Percentiles rank a stretch among this genome's conserved stretches.
Conservation (phyloP, 1,284 basidiomycete genomes). For the Puccinia polysora region DNA sequence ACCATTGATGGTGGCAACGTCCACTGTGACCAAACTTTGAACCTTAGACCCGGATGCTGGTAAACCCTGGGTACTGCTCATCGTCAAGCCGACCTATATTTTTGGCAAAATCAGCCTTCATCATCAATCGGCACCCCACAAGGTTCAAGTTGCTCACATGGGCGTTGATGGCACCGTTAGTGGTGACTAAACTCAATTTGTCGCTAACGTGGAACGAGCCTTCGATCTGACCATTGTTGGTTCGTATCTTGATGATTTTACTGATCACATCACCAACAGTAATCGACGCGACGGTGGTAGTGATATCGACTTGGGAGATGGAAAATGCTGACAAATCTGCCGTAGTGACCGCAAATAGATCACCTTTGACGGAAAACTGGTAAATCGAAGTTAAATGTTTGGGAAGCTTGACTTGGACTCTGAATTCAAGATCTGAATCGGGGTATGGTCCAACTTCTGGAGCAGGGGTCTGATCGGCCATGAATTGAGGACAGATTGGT, state of each 20-base stretch:
- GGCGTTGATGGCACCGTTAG: slow-evolving; percentile 37
- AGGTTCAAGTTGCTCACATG: slow-evolving; percentile 7
- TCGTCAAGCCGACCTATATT: slow-evolving; percentile 5
- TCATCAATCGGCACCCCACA: neutral
- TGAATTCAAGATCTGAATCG: slow-evolving; percentile 37
- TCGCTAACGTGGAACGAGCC: slow-evolving; percentile 24
- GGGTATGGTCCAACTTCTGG: slow-evolving; percentile 40
- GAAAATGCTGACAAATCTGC: neutral
- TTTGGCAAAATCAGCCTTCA: neutral
- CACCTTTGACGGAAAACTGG: slow-evolving; percentile 3
- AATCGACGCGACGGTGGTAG: slow-evolving; percentile 13
- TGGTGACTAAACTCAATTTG: slow-evolving; percentile 28
- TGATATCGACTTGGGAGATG: slow-evolving; percentile 16
- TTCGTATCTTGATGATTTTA: slow-evolving; percentile 12
- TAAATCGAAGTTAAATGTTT: neutral
- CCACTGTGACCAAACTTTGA: neutral
- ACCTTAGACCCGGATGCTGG: neutral
- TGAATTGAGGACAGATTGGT: neutral
- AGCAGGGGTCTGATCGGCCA: slow-evolving; percentile 8
- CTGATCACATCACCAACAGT: neutral
- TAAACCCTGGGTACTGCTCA: neutral
- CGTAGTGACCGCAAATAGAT: slow-evolving; percentile 15
- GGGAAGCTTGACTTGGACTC: slow-evolving; percentile 17
- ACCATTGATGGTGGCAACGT: slow-evolving; percentile 38
- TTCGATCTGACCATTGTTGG: slow-evolving; percentile 31